Base-by-base conservation (phyloP, 257 asterid genomes). In the Nicotiana otophora region DNA sequence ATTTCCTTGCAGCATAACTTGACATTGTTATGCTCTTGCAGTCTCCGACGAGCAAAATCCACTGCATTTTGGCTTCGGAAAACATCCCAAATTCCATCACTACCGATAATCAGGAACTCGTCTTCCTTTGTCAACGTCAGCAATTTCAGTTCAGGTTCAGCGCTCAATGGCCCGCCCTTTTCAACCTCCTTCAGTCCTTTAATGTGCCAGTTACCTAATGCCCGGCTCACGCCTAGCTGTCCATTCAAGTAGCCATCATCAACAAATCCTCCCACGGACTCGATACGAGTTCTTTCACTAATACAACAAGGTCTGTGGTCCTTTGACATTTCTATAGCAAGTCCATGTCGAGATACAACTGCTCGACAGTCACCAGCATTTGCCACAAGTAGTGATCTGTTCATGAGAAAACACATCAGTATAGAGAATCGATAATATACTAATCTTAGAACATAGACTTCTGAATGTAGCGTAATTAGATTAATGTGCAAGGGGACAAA, bases 291-390 rank as follows among this genome's bases (percentile, higher is more conserved):
- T 87, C 89, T 87, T 77, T 95, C 99, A 30, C 85, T 90, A 74
- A 83, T 78, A 55, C 91, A 89, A 81, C 93, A 88, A 33, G 99
- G 97, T 63, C 91, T 84, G 88, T 95, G 98, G 82, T 93, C 98
- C 82, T 89, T 85, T 34, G 98, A 95, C 99, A 95, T 91, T 89
- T 95, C 98, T 26, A 95, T 84, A 12, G 96, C 97, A 39, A 88
- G 80, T 75, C 98, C 99, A 10, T 85, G 74, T 70, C 97, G 92
- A 53, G 99, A 95, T 69, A 95, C 82, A 46, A 95, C 97, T 3
- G 98, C 98, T 79, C 98, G 85, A 80, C 97, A 95, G 55, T 95
- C 98, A 84, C 98, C 98, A 33, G 95, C 98, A 85, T 95, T 95
- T 63, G 98, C 98, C 30, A 95, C 98, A 11, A 95, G 97, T 83